Base-by-base conservation (phyloP, 2,329 filamentous ascomycete species). In the Claviceps sp. region DNA sequence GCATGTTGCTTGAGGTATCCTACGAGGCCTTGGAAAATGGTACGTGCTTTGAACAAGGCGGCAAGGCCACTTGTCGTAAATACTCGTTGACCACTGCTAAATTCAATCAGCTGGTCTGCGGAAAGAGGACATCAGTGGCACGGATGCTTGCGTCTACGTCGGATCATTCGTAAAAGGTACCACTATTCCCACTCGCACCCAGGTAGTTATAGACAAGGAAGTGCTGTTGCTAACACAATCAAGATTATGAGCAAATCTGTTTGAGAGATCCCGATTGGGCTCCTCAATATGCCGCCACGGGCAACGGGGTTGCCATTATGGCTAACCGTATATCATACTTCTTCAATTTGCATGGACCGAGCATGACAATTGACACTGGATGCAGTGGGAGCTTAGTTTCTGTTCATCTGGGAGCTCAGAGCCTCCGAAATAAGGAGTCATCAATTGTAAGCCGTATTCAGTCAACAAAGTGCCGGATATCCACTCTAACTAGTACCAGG, bases 311-410 rank as follows among this genome's bases (percentile, higher is more conserved):
- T 46, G 73, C 75, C 53, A 74, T 79, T 51, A 68, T 79, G 62
- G 69, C 76, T 3, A 81, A 80, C 58, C 70, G 77, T 0, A 69
- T 81, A 13, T 79, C 76, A 0, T 75, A 80, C 58, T 73, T 69
- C 53, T 78, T 77, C 60, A 72, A 81, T 56, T 64, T 81, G 16
- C 68, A 70, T 13, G 78, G 78, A 0, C 75, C 77, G 2, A 78
- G 75, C 57, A 70, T 80, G 61, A 80, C 76, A 0, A 63, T 82
- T 14, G 78, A 82, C 50, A 81, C 79, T 1, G 79, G 76, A 19
- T 82, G 79, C 61, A 80, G 76, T 24, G 73, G 72, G 11, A 76
- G 73, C 48, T 65, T 81, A 19, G 72, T 78, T 4, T 73, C 74
- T 0, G 67, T 81, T 3, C 74, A 81, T 57, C 62, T 76, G 38